These are phyloP conservation scores for Oryza glumipatula DNA, from an alignment of 176 grass and related monocot genomes.

Conservation along the genomic window DNA sequence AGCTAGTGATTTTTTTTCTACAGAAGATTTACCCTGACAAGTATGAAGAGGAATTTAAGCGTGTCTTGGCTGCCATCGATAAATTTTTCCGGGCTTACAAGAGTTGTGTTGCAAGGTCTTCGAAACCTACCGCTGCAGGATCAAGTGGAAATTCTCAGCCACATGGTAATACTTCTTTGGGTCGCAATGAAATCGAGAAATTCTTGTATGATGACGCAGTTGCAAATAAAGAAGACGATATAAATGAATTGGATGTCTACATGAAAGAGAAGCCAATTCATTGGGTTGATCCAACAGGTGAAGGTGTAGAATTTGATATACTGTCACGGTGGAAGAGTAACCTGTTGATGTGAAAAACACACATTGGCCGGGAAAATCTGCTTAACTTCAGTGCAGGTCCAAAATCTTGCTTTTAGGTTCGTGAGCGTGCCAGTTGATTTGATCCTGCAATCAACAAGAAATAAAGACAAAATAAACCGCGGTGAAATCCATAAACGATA, in stretches of 20 bases:
- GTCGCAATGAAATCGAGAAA: not conserved
- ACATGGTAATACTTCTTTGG: no score
- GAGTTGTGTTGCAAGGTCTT: not conserved
- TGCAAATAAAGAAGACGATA: not conserved
- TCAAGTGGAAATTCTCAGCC: no score
- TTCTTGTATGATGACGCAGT: not conserved
- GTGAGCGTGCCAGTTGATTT: no score
- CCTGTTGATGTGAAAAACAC: no score
- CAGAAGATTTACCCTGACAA: not conserved
- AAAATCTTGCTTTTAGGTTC: no score
- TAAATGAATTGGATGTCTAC: not conserved
- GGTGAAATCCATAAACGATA: no score
- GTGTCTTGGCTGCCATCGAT: not conserved
- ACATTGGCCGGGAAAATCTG: no score
- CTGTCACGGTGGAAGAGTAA: not conserved
- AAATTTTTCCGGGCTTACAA: not conserved
- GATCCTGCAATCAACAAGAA: no score
- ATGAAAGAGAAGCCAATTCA: not conserved
- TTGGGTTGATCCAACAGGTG: not conserved
- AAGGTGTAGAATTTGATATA: not conserved
- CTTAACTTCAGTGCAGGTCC: no score
- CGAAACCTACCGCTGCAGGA: not conserved
- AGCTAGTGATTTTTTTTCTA: not conserved
- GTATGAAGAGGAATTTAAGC: not conserved
- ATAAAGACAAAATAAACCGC: no score